phyloP scores from a whole-genome alignment of 345 rosid species.

The Reutealis trisperma region DNA sequence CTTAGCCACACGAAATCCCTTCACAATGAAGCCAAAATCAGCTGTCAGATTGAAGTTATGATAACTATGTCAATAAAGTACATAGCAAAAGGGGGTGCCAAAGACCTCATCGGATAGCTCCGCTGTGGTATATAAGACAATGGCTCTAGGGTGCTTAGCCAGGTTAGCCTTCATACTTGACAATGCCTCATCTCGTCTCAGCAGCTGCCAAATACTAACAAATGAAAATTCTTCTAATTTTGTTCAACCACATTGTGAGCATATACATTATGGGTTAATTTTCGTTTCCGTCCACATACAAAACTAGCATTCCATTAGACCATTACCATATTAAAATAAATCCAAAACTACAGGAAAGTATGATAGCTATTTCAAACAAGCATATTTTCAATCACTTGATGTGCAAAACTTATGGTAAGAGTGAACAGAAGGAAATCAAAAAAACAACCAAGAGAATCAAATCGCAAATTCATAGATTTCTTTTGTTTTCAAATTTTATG shows the following conservation, averaged over 20 bases:
- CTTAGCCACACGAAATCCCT: conserved; percentile 8
- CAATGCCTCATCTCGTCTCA: conserved; percentile 5
- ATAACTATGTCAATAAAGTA: not conserved
- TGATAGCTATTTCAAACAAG: not conserved
- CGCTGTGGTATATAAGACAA: conserved; percentile 4
- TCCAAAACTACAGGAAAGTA: not conserved
- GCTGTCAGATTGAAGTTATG: not conserved
- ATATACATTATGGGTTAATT: not conserved
- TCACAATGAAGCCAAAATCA: not conserved
- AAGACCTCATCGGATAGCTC: conserved; percentile 4
- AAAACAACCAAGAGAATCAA: not conserved
- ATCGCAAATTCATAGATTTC: no score
- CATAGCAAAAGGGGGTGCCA: not conserved
- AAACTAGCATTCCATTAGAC: not conserved
- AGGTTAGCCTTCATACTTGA: conserved; percentile 7
- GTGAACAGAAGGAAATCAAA: not conserved
- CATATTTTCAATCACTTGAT: conserved; percentile 2
- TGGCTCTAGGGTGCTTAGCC: conserved; percentile 4
- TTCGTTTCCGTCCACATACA: no score
- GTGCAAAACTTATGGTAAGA: not conserved
- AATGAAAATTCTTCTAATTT: not conserved
- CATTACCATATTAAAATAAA: not conserved
- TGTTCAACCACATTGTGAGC: not conserved
- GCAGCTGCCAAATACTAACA: not conserved
- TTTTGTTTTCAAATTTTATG: no score